phyloP scores from a whole-genome alignment of 2,329 filamentous ascomycete species.

The Gnomoniopsis sp. region DNA sequence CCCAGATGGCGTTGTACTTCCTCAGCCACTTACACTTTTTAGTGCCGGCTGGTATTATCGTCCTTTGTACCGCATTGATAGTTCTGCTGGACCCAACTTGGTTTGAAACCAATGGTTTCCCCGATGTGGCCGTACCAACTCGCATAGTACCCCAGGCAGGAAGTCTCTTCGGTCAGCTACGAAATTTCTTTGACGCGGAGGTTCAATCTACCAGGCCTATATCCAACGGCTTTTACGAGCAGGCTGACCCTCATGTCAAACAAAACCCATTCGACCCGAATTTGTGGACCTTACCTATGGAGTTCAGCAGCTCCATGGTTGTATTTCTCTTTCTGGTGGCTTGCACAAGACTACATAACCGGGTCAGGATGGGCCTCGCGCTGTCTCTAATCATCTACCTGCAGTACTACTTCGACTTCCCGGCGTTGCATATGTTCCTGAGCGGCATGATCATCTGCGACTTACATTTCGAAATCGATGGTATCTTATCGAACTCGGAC shows the following conservation, averaged over 20 bases:
- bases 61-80: constrained; percentile 14
- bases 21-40: not conserved
- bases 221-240: constrained; percentile 5
- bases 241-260: not conserved
- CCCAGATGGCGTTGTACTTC: not conserved
- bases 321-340: constrained; percentile 31
- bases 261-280: constrained; percentile 28
- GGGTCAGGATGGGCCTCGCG: constrained; percentile 21
- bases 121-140: constrained; percentile 19
- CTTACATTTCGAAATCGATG: constrained; percentile 23
- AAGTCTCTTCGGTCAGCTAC: constrained; percentile 21
- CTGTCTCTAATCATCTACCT: constrained; percentile 22
- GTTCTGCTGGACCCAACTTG: constrained; percentile 18
- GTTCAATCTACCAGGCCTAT: constrained; percentile 20
- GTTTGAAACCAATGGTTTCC: constrained; percentile 18
- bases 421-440: constrained; percentile 28
- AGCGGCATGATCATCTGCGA: constrained; percentile 31
- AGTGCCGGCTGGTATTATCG: constrained; percentile 22
- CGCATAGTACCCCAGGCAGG: constrained; percentile 19
- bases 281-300: constrained; percentile 35
- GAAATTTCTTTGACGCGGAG: constrained; percentile 16
- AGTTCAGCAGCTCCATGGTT: constrained; percentile 33
- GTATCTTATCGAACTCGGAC: not conserved
- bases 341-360: constrained; percentile 23
- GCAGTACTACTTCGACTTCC: constrained; percentile 23